These are phyloP conservation scores for Colletotrichum falcatum DNA, from an alignment of 2,329 filamentous ascomycete species.

Conservation along the genomic window DNA sequence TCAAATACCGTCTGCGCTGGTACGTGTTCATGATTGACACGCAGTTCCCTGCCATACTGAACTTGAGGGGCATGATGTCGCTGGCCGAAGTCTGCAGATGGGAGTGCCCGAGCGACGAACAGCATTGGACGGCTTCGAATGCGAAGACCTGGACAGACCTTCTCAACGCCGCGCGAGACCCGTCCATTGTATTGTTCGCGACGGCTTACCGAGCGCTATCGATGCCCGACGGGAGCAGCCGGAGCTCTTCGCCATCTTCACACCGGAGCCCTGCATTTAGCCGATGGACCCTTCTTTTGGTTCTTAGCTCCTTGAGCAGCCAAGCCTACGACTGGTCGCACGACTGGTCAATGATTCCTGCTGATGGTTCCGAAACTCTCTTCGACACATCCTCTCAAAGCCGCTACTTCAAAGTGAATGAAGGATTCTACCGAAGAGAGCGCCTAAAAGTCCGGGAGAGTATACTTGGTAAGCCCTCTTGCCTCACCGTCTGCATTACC, in stretches of 20 bases:
- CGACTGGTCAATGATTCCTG: neutral
- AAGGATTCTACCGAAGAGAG: neutral
- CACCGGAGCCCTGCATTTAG: neutral
- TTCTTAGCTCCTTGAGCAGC: constrained; percentile 12
- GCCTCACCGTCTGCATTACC: neutral
- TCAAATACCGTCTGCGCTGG: constrained; percentile 13
- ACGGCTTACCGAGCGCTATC: neutral
- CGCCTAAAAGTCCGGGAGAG: neutral
- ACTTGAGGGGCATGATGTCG: constrained; percentile 25
- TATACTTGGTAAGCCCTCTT: neutral
- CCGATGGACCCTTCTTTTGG: constrained; percentile 15
- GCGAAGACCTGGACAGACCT: neutral
- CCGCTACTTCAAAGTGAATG: too few species aligned
- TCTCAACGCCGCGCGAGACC: neutral
- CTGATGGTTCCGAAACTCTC: neutral
- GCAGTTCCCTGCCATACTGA: constrained; percentile 23
- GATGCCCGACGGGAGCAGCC: neutral
- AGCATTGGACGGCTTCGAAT: neutral
- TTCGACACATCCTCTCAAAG: neutral
- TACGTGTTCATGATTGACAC: constrained; percentile 29
- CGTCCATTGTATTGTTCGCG: neutral
- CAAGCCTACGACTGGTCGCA: constrained; percentile 23
- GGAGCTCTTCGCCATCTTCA: neutral
- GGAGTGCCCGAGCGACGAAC: constrained; percentile 17
- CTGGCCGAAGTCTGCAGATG: constrained; percentile 13